Conservation (phyloP, 2,329 filamentous ascomycete genomes). For the Aspergillus ustus region DNA sequence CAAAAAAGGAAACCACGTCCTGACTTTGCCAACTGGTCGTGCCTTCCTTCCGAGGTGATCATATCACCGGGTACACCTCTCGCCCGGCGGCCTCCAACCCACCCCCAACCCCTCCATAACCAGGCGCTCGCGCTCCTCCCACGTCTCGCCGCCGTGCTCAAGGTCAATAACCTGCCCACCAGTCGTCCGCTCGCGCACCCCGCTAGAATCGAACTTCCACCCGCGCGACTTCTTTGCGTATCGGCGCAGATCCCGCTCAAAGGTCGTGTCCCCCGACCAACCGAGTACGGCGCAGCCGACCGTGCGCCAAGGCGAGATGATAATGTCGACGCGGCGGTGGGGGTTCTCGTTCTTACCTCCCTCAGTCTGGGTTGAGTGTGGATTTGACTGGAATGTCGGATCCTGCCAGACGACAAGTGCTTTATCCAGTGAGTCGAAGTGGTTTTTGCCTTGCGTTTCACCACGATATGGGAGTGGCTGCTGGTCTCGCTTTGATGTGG, state of each 20-base stretch:
- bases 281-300: slow-evolving; percentile 85
- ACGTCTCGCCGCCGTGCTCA: slow-evolving; percentile 59
- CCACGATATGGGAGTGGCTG: slow-evolving; percentile 60
- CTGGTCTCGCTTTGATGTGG: slow-evolving; percentile 75
- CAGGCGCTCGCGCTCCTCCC: slow-evolving; percentile 74
- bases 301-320: slow-evolving; percentile 85
- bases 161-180: slow-evolving; percentile 73
- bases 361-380: slow-evolving; percentile 6
- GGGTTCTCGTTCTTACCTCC: slow-evolving; percentile 56
- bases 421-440: slow-evolving; percentile 88
- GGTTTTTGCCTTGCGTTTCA: slow-evolving; percentile 32
- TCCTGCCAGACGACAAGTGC: slow-evolving; percentile 92
- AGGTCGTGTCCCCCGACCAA: slow-evolving; percentile 88
- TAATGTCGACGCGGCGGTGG: slow-evolving; percentile 89
- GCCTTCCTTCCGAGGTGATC: not conserved
- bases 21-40: too few species aligned
- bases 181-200: slow-evolving; percentile 69
- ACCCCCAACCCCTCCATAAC: slow-evolving; percentile 80
- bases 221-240: slow-evolving; percentile 74
- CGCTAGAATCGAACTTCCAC: slow-evolving; percentile 91
- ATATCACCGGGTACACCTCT: slow-evolving; percentile 67
- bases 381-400: slow-evolving; percentile 53
- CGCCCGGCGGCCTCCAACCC: slow-evolving; percentile 66
- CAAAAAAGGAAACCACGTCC: not conserved
- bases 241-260: slow-evolving; percentile 80